A percentile compares a stretch with the other conserved stretches of the same genome.
Conservation (phyloP, 208 protist species). For the Herpetomonas samuelpessoai region DNA sequence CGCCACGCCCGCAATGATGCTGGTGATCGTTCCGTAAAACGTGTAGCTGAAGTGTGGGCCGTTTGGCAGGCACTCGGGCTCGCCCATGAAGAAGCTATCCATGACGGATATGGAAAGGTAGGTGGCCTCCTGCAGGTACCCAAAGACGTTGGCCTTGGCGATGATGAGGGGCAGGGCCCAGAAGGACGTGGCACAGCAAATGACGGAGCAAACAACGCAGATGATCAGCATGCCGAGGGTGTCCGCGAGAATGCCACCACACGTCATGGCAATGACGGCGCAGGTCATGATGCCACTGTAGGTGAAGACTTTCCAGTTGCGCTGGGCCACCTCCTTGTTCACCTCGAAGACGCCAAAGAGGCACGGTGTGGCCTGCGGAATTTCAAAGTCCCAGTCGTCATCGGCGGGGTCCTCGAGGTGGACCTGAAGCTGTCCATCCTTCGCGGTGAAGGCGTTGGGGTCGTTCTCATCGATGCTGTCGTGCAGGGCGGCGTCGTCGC, state of each 20-base stretch:
- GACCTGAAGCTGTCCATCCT: too few relatives aligned
- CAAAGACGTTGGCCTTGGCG: conserved; percentile 66
- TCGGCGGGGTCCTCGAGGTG: too few relatives aligned
- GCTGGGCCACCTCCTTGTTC: conserved; percentile 49
- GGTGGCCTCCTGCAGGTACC: conserved; percentile 41
- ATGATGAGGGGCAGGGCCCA: conserved; percentile 60
- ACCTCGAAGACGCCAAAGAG: conserved; percentile 51
- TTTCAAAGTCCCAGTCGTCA: conserved; percentile 1
- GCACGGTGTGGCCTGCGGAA: conserved; percentile 17
- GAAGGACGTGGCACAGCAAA: conserved; percentile 41
- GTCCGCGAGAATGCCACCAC: conserved; percentile 35
- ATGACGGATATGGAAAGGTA: conserved; percentile 63
- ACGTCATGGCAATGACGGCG: conserved; percentile 38
- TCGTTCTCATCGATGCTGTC: conserved; percentile 12
- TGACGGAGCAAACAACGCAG: conserved; percentile 27
- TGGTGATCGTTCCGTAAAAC: conserved; percentile 62
- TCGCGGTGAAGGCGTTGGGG: not conserved
- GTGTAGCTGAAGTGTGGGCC: conserved; percentile 67
- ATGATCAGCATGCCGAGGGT: conserved; percentile 31
- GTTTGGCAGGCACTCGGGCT: conserved; percentile 29
- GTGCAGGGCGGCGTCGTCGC: not conserved
- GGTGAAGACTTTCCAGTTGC: conserved; percentile 50
- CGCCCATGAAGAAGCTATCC: conserved; percentile 61
- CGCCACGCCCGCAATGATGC: conserved; percentile 48
- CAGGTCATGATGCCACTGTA: conserved; percentile 48